A percentile compares a stretch with the other conserved stretches of the same genome.
phyloP scores from a whole-genome alignment of 805 yeast species.

The Wickerhamomyces alni region DNA sequence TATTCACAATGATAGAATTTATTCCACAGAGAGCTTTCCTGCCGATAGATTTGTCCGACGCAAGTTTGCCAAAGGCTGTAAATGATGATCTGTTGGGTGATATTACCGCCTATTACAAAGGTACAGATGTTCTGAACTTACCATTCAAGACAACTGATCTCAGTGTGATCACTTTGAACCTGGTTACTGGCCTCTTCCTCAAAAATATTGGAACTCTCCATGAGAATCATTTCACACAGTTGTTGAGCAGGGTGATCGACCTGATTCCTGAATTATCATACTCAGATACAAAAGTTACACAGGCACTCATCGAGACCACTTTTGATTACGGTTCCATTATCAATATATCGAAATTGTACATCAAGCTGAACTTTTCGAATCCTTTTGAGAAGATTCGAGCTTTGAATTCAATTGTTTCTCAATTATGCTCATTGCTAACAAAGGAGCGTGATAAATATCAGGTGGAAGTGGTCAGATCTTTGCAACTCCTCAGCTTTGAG shows the following conservation, averaged over 20 bases:
- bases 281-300: conserved; percentile 29
- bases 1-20: conserved; percentile 38
- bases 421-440: conserved; percentile 14
- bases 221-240: conserved; percentile 26
- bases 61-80: conserved; percentile 7
- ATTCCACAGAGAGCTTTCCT: conserved; percentile 61
- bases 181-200: conserved; percentile 23
- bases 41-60: conserved; percentile 41
- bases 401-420: conserved; percentile 12
- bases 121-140: conserved; percentile 21
- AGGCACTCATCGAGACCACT: conserved; percentile 14
- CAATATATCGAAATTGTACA: conserved; percentile 26
- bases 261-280: conserved; percentile 39
- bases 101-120: conserved; percentile 30
- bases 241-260: conserved; percentile 33
- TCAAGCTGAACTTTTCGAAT: conserved; percentile 21
- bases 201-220: conserved; percentile 15
- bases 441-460: conserved; percentile 43
- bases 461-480: conserved; percentile 60
- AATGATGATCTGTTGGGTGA: conserved; percentile 19
- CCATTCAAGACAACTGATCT: conserved; percentile 41
- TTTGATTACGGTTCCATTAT: conserved; percentile 16
- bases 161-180: conserved; percentile 33
- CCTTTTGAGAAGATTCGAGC: conserved; percentile 20
- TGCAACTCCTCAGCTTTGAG: conserved; percentile 56